Evolutionary conservation across 805 yeast species (phyloP).

Genomic region (Ogataea angusta): DNA sequence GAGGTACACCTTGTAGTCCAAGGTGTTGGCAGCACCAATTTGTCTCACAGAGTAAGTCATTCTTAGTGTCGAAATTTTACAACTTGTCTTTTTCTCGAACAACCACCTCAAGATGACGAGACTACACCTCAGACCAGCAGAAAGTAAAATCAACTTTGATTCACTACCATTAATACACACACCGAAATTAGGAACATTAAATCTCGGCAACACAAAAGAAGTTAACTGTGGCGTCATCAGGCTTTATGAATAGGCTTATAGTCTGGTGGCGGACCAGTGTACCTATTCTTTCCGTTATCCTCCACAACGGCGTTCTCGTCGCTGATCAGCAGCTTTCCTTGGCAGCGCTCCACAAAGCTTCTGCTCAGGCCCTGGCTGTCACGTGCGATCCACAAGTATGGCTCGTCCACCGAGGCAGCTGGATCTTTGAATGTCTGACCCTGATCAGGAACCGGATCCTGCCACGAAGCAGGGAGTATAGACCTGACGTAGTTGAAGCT

Average conservation of each 20-base stretch:
- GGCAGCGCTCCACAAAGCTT: slow-evolving; percentile 53
- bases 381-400: slow-evolving; percentile 67
- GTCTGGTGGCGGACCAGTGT: slow-evolving; percentile 68
- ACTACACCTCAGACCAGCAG: slow-evolving; percentile 3
- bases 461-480: slow-evolving; percentile 38
- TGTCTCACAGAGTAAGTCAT: slow-evolving; percentile 88
- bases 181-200: slow-evolving; percentile 3
- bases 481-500: slow-evolving; percentile 40
- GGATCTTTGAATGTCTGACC: slow-evolving; percentile 47
- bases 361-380: slow-evolving; percentile 67
- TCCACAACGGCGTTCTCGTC: slow-evolving; percentile 57
- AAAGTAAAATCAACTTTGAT: neutral
- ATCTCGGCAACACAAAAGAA: slow-evolving; percentile 23
- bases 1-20: slow-evolving; percentile 86
- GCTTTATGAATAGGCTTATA: slow-evolving; percentile 43
- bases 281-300: slow-evolving; percentile 53
- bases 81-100: slow-evolving; percentile 6
- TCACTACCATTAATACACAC: neutral
- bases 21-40: slow-evolving; percentile 92
- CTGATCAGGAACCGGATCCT: slow-evolving; percentile 13
- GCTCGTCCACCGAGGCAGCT: slow-evolving; percentile 51
- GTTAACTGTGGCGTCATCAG: slow-evolving; percentile 17
- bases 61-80: neutral
- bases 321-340: slow-evolving; percentile 51
- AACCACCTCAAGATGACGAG: neutral